Evolutionary conservation across 2,329 filamentous ascomycete species (phyloP).

Genomic region (Alternaria sp.): DNA sequence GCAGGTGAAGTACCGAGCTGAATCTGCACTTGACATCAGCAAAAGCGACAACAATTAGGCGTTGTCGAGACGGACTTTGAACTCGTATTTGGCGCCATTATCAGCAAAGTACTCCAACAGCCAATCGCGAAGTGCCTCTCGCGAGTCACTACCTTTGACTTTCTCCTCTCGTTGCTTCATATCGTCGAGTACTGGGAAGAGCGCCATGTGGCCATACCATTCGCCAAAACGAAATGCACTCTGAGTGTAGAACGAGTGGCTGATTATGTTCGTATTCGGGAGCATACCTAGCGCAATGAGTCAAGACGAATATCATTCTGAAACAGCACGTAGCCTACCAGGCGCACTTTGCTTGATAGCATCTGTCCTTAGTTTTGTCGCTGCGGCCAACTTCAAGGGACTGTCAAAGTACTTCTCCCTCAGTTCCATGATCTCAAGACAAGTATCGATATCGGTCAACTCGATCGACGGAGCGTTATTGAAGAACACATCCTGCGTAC

Average conservation of each 20-base stretch:
- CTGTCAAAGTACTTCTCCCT: conserved; percentile 36
- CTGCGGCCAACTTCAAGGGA: background rate
- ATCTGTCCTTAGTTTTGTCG: conserved; percentile 29
- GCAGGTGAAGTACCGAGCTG: conserved; percentile 37
- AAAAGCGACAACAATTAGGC: background rate
- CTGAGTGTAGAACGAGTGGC: conserved; percentile 39
- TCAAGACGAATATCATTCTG: background rate
- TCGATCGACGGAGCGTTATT: conserved; percentile 44
- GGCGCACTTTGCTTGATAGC: conserved; percentile 37
- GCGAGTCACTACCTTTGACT: conserved; percentile 25
- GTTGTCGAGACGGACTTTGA: conserved; percentile 18
- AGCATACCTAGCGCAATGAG: conserved; percentile 7
- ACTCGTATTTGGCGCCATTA: conserved; percentile 36
- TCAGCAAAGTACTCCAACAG: conserved; percentile 27
- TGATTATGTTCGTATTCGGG: conserved; percentile 47
- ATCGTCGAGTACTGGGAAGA: conserved; percentile 33
- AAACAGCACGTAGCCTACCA: conserved; percentile 17
- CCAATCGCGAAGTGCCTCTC: conserved; percentile 35
- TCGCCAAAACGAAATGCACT: conserved; percentile 40
- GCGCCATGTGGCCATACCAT: conserved; percentile 36
- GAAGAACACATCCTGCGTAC: conserved; percentile 40
- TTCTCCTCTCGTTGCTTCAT: conserved; percentile 25
- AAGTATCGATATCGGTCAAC: conserved; percentile 39
- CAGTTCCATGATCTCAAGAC: conserved; percentile 40
- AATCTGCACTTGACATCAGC: conserved; percentile 18